Evolutionary conservation across 2,329 filamentous ascomycete genomes (phyloP).

Genomic region (Neophaeococcomyces mojaviensis): DNA sequence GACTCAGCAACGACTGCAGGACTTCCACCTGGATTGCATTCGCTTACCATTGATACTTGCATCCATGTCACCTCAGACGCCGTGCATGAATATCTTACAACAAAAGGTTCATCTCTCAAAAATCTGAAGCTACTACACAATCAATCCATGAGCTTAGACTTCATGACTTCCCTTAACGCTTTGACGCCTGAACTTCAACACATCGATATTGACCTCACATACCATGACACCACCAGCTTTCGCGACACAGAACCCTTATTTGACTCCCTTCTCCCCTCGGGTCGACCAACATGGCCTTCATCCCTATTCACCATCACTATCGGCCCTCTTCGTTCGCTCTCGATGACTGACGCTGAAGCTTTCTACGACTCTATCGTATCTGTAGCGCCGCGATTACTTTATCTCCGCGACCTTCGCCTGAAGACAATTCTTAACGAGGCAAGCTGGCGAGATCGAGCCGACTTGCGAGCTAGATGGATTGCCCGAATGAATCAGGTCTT

Average conservation of each 20-base stretch:
- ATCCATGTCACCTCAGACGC: slow-evolving; percentile 63
- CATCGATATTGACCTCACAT: slow-evolving; percentile 70
- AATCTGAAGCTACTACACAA: slow-evolving; percentile 70
- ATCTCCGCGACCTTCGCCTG: slow-evolving; percentile 63
- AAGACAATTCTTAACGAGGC: slow-evolving; percentile 71
- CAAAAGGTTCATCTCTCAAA: slow-evolving; percentile 60
- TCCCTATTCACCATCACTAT: slow-evolving; percentile 66
- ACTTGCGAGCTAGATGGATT: slow-evolving; percentile 72
- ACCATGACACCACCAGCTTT: slow-evolving; percentile 63
- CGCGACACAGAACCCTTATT: slow-evolving; percentile 71
- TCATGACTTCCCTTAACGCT: slow-evolving; percentile 58
- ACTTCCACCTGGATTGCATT: slow-evolving; percentile 58
- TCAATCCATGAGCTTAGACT: slow-evolving; percentile 66
- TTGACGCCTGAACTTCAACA: slow-evolving; percentile 64
- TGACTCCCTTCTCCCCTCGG: slow-evolving; percentile 42
- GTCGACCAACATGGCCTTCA: slow-evolving; percentile 67
- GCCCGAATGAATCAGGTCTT: slow-evolving; percentile 54
- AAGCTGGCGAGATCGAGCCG: slow-evolving; percentile 70
- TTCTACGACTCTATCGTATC: slow-evolving; percentile 75
- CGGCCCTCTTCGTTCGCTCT: slow-evolving; percentile 69
- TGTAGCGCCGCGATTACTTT: slow-evolving; percentile 56
- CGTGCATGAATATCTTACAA: slow-evolving; percentile 57
- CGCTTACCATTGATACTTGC: slow-evolving; percentile 71
- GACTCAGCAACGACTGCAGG: slow-evolving; percentile 60
- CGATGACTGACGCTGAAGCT: slow-evolving; percentile 59